Evolutionary conservation across 306 rosid genomes (phyloP), one percentile per base, ranked within the genome.

Genomic region (Elaeagnus macrophylla): DNA sequence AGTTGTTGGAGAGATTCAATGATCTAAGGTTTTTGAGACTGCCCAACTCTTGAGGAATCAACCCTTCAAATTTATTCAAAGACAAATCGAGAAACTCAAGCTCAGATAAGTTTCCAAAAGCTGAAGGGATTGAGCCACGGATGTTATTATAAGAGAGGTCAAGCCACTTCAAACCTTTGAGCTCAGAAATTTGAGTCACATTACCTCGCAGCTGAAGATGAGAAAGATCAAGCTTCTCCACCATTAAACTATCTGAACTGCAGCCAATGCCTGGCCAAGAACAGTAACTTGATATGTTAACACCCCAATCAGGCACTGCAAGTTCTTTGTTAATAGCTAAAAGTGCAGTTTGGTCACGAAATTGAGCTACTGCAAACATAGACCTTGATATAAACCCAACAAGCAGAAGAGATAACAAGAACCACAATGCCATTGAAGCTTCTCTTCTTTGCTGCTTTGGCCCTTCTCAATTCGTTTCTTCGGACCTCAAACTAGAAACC

Each of bases 11-110:
- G n/a, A 91, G 75, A 77, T 93, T 93, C 67, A 93, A 75, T 38
- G 99, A 78, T 64, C 71, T 82, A 52, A 93, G 84, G 72, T 68
- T 87, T 70, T 37, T 79, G 49, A 93, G 96, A 52, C 65, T 77
- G 56, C 89, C 88, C 69, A 87, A 67, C 61, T 82, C 77, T 25
- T 61, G 70, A n/a, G 99, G 99, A 66, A 93, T 75, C 45, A 61
- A 72, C 46, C 96, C 96, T 46, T 71, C 79, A 67, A 91, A 84
- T 77, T 84, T 84, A 69, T 93, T 93, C 60, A 75, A 45, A 69
- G 95, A 84, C 76, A 93, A 74, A 72, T 93, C 99, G 43, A 93
- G 74, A 65, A 93, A 79, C 56, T 93, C 94, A 57, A 93, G 96
- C 76, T 80, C 81, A 59, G 83, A 69, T 51, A 93, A 75, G 35